A percentile compares a stretch with the other conserved stretches of the same genome.
These are phyloP conservation scores for Sporothrix brunneoviolacea DNA, from an alignment of 2,329 filamentous ascomycete genomes.

Conservation along the genomic window DNA sequence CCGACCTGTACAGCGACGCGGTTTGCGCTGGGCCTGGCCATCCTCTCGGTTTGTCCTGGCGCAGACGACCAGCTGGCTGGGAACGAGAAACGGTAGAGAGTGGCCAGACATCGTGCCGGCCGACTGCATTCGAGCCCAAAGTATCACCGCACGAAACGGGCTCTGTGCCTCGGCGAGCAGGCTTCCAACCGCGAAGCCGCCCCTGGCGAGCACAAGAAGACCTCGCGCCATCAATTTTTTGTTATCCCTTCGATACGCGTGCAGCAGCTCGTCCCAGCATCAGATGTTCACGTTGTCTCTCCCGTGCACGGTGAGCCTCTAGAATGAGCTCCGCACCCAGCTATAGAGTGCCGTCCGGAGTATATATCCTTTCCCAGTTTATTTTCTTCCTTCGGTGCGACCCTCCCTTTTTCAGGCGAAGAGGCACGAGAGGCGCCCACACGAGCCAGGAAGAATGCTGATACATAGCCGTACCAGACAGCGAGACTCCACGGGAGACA, in stretches of 20 bases:
- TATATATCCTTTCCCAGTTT: not conserved
- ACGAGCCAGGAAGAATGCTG: conserved; percentile 6
- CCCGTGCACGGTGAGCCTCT: not conserved
- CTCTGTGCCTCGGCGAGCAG: conserved; percentile 2
- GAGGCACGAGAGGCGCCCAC: not conserved
- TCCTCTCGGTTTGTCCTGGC: no score
- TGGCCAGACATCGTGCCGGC: no score
- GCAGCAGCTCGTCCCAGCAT: not conserved
- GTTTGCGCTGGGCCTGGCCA: no score
- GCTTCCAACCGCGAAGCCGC: conserved; percentile 1
- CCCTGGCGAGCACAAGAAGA: not conserved
- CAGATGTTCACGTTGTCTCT: conserved; percentile 5
- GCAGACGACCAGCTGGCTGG: no score
- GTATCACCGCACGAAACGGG: conserved; percentile 9
- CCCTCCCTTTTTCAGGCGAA: conserved; percentile 6
- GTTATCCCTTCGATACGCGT: no score
- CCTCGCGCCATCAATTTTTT: not conserved
- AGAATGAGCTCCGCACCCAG: not conserved
- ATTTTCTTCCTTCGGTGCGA: conserved; percentile 2
- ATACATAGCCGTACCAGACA: conserved; percentile 11
- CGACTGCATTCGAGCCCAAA: not conserved
- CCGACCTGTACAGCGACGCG: no score
- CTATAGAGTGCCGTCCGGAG: not conserved
- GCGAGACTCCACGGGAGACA: not conserved
- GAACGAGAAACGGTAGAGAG: no score